A percentile compares a stretch with the other conserved stretches of the same genome.
Evolutionary conservation across 140 eudicot species (phyloP).

Genomic region (Oenanthe javanica): DNA sequence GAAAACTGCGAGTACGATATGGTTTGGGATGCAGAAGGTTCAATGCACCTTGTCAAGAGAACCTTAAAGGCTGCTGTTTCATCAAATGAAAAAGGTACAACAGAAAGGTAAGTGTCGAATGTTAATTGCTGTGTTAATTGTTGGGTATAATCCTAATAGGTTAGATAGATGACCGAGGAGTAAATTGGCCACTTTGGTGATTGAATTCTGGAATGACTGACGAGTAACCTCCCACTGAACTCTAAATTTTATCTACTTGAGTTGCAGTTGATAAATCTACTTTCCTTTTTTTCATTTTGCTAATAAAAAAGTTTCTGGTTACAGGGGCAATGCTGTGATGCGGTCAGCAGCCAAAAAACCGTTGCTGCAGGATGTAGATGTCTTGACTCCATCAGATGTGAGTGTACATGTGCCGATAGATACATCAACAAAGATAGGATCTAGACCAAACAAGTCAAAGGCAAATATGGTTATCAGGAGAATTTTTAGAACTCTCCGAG

Average conservation of each 20-base stretch:
- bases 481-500: constrained; percentile 39
- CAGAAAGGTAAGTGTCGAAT: constrained; percentile 44
- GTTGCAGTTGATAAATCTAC: not conserved
- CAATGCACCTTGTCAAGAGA: constrained; percentile 86
- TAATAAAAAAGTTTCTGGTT: not conserved
- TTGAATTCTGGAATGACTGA: not conserved
- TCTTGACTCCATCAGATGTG: constrained; percentile 37
- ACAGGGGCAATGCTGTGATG: constrained; percentile 81
- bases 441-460: constrained; percentile 36
- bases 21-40: constrained; percentile 99
- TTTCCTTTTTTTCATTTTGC: not conserved
- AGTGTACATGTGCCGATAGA: constrained; percentile 35
- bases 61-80: constrained; percentile 26
- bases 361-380: constrained; percentile 34
- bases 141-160: not conserved
- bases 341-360: constrained; percentile 66
- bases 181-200: not conserved
- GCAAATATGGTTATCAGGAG: constrained; percentile 43
- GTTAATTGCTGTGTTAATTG: not conserved
- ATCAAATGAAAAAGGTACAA: constrained; percentile 36
- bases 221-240: not conserved
- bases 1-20: constrained; percentile 76
- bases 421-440: constrained; percentile 22
- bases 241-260: not conserved
- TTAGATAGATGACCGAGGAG: not conserved